Evolutionary conservation across 306 rosid species (phyloP), one percentile per base, ranked within the genome.

Genomic region (Trichosanthes cucumerina): DNA sequence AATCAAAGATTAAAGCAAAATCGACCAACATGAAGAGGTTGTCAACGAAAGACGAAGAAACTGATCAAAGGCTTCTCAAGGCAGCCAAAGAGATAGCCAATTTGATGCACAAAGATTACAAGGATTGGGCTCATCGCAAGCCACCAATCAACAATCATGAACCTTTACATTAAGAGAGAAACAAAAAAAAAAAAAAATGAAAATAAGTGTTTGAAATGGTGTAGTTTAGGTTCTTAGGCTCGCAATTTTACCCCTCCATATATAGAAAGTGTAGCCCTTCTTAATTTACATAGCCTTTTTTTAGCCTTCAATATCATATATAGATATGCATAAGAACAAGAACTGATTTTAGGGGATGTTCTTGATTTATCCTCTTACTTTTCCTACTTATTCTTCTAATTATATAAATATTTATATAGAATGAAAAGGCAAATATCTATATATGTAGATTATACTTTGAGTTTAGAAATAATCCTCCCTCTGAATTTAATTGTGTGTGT

Each of bases 71-170:
- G 47, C 62, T 63, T 78, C 49, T 46, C 2, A 49, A 44, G 31
- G 59, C 60, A 64, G 81, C 75, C 2, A 49, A 36, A 59, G 72
- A 78, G 81, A 49, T 78, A 64, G 81, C 81, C 19, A 64, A 78
- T 50, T 63, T 64, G 81, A 78, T 78, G 81, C 75, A 46, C 54
- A 64, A 64, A 18, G 81, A 78, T 47, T 78, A 78, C 23, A 78
- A 24, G 39, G 81, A 47, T 5, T 39, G 53, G 59, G 73, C n/a
- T 78, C 81, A 50, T 26, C 58, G 75, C 69, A 78, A 59, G 60
- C 75, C 81, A 9, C 81, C 81, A 2, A 50, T 64, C 58, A 63
- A 78, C 38, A 78, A 78, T 23, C 60, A 19, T 47, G 62, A 44
- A 33, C 81, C 81, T 31, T 6, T 47, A 58, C 81, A 78, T 49